Evolutionary conservation across 371 early-diverging fungal species (phyloP).

Genomic region (Apophysomyces variabilis): DNA sequence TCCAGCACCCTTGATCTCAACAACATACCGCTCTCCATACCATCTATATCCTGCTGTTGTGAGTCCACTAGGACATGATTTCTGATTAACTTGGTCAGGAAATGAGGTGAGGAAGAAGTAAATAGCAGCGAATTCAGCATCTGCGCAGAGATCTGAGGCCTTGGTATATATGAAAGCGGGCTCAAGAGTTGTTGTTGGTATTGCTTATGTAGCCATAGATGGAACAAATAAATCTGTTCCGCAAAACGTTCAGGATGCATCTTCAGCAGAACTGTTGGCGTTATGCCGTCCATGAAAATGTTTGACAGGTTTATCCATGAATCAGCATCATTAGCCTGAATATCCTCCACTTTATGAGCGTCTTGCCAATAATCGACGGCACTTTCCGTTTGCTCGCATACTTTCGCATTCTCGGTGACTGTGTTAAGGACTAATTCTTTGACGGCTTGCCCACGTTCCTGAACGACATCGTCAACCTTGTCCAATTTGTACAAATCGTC

Average conservation of each 20-base stretch:
- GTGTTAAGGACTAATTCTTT: slow-evolving; percentile 39
- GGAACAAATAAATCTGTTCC: slow-evolving; percentile 74
- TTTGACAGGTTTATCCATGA: slow-evolving; percentile 53
- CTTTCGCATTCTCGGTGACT: slow-evolving; percentile 33
- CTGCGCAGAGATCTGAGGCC: slow-evolving; percentile 37
- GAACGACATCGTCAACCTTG: not conserved
- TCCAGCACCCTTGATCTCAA: slow-evolving; percentile 63
- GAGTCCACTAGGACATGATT: slow-evolving; percentile 74
- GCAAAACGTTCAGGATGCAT: slow-evolving; percentile 70
- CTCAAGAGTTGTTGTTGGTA: slow-evolving; percentile 31
- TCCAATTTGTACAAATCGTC: slow-evolving; percentile 19
- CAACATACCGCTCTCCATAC: slow-evolving; percentile 19
- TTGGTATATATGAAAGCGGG: slow-evolving; percentile 46
- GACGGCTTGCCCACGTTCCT: slow-evolving; percentile 13
- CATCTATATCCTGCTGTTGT: slow-evolving; percentile 46
- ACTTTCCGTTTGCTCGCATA: slow-evolving; percentile 16
- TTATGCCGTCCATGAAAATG: slow-evolving; percentile 61
- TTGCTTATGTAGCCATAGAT: slow-evolving; percentile 46
- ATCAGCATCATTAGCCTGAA: not conserved
- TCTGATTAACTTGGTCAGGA: slow-evolving; percentile 71
- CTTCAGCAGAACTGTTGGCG: slow-evolving; percentile 65
- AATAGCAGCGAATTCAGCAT: slow-evolving; percentile 55
- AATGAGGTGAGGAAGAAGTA: slow-evolving; percentile 67
- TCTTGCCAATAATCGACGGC: slow-evolving; percentile 11
- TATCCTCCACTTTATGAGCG: not conserved